Conservation (phyloP, 1,284 basidiomycete species). For the Microbotryum silenes-acaulis region DNA sequence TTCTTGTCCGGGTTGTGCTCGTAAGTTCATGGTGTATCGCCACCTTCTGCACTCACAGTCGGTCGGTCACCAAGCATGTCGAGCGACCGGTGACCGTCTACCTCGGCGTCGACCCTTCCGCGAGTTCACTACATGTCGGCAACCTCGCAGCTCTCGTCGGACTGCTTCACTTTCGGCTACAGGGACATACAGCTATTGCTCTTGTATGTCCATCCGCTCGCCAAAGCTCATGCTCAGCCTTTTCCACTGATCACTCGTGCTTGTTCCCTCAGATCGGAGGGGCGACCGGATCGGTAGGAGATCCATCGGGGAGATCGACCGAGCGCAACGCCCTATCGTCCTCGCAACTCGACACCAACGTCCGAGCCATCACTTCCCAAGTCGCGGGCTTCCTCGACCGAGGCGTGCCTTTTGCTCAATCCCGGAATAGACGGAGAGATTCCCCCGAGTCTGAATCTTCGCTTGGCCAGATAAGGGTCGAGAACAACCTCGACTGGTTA, state of each 20-base stretch:
- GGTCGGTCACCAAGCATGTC: slow-evolving; percentile 22
- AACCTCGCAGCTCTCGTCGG: slow-evolving; percentile 84
- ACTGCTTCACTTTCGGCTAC: slow-evolving; percentile 74
- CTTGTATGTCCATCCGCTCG: slow-evolving; percentile 49
- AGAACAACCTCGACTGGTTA: slow-evolving; percentile 85
- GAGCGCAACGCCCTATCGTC: slow-evolving; percentile 67
- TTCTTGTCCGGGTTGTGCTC: background rate
- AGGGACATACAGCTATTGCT: slow-evolving; percentile 71
- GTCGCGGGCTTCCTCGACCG: slow-evolving; percentile 64
- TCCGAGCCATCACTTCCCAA: slow-evolving; percentile 56
- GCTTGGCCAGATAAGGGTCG: slow-evolving; percentile 45
- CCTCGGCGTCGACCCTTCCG: slow-evolving; percentile 86
- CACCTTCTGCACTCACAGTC: background rate
- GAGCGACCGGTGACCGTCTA: slow-evolving; percentile 56
- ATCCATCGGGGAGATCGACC: slow-evolving; percentile 80
- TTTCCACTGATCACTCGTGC: background rate
- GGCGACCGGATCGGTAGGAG: slow-evolving; percentile 92
- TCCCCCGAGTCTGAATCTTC: slow-evolving; percentile 31
- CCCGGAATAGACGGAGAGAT: slow-evolving; percentile 37
- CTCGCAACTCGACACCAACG: slow-evolving; percentile 60
- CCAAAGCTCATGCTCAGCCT: background rate
- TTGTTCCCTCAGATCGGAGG: slow-evolving; percentile 69
- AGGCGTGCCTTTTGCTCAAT: slow-evolving; percentile 55
- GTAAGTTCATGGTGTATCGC: background rate
- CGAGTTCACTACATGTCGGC: slow-evolving; percentile 79